These are phyloP conservation scores for Aspergillus proliferans DNA, from an alignment of 2,329 filamentous ascomycete species.

Conservation along the genomic window DNA sequence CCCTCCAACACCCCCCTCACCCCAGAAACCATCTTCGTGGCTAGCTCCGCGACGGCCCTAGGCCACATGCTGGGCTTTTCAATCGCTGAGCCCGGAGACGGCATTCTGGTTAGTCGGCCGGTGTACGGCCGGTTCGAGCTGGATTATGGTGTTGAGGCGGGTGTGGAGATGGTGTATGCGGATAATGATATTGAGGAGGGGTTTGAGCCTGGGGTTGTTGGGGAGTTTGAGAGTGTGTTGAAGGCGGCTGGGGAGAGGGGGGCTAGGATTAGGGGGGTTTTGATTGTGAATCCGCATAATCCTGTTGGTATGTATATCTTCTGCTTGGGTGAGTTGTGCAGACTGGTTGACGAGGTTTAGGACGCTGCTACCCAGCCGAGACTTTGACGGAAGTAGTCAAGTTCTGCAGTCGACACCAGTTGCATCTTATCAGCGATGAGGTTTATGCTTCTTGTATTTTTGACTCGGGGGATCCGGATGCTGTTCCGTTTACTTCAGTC, in stretches of 20 bases:
- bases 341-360: conserved; percentile 10
- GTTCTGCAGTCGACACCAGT: conserved; percentile 43
- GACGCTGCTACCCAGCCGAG: conserved; percentile 40
- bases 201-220: conserved; percentile 28
- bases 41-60: conserved; percentile 39
- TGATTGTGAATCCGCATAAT: conserved; percentile 43
- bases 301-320: conserved; percentile 29
- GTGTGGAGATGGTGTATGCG: conserved; percentile 34
- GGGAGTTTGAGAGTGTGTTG: conserved; percentile 35
- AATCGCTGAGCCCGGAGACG: conserved; percentile 41
- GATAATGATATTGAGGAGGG: conserved; percentile 32
- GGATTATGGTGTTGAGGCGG: conserved; percentile 44
- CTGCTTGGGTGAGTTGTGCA: too few relatives aligned
- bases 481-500: conserved; percentile 40
- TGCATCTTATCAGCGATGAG: conserved; percentile 53
- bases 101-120: conserved; percentile 42
- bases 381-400: conserved; percentile 42
- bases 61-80: conserved; percentile 39
- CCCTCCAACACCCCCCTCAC: conserved; percentile 20
- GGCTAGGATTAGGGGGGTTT: conserved; percentile 32
- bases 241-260: conserved; percentile 25
- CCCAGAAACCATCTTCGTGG: conserved; percentile 33
- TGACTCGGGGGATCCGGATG: conserved; percentile 27
- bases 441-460: conserved; percentile 52
- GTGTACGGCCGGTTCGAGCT: conserved; percentile 45